These are phyloP conservation scores for Withania somnifera DNA, from an alignment of 305 asterid species.

Conservation along the genomic window DNA sequence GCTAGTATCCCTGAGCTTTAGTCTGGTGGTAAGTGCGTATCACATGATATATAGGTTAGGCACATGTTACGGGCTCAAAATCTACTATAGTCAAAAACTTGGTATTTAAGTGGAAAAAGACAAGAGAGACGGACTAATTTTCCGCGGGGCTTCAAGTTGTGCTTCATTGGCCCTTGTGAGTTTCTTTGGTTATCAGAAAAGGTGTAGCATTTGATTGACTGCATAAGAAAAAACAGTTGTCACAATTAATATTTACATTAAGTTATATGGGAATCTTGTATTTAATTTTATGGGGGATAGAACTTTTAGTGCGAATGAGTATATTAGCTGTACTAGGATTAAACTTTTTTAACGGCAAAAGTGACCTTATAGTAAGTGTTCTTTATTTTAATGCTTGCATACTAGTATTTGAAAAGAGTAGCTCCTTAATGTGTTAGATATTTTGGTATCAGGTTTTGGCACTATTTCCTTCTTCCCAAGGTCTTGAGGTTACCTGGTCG, in stretches of 20 bases:
- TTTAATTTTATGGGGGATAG: background rate
- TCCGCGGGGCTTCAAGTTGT: background rate
- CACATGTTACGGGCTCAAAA: background rate
- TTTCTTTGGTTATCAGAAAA: background rate
- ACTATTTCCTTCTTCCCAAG: constrained; percentile 94
- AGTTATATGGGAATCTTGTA: background rate
- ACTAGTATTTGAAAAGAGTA: background rate
- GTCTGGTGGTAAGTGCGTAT: background rate
- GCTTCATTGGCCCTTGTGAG: background rate
- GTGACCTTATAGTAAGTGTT: background rate
- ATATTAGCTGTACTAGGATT: background rate
- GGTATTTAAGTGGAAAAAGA: background rate
- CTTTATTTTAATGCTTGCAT: background rate
- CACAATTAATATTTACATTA: background rate
- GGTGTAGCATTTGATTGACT: background rate
- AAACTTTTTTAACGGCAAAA: background rate
- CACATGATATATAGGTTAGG: background rate
- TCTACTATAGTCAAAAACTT: background rate
- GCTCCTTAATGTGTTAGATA: background rate
- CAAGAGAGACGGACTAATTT: background rate
- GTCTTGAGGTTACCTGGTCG: constrained; percentile 88
- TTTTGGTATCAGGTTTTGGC: constrained; percentile 52
- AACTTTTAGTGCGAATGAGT: background rate
- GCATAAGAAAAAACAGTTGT: background rate
- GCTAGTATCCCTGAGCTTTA: background rate